phyloP scores from a whole-genome alignment of 108 stramenopile species.

The Pseudonitzschia multistriata region DNA sequence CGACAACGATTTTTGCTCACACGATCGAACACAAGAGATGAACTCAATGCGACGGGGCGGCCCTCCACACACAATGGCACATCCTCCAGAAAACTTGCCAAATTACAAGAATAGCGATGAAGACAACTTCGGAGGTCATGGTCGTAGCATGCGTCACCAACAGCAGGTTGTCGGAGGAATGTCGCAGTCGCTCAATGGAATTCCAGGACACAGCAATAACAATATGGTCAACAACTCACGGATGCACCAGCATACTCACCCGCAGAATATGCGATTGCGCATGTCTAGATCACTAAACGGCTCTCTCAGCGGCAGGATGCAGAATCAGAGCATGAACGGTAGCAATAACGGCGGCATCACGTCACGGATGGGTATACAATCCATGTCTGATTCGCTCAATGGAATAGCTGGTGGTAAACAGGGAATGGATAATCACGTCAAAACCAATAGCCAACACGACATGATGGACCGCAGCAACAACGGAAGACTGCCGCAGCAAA shows the following conservation, averaged over 20 bases:
- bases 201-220: neutral
- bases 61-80: neutral
- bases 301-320: neutral
- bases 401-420: neutral
- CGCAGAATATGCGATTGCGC: neutral
- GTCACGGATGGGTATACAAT: slow-evolving; percentile 3
- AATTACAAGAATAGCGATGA: neutral
- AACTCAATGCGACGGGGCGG: neutral
- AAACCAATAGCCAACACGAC: neutral
- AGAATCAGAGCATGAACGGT: neutral
- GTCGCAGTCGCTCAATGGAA: neutral
- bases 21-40: neutral
- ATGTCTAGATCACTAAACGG: slow-evolving; percentile 4
- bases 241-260: neutral
- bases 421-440: neutral
- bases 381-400: slow-evolving; percentile 9
- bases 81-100: neutral
- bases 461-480: slow-evolving; percentile 1
- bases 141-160: neutral
- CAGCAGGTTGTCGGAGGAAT: neutral
- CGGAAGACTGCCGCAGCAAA: neutral
- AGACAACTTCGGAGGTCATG: neutral
- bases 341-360: neutral
- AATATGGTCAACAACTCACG: neutral
- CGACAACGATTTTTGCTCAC: neutral